Conservation (phyloP, 2,329 filamentous ascomycete species). For the Xylariomycetidae sp. region DNA sequence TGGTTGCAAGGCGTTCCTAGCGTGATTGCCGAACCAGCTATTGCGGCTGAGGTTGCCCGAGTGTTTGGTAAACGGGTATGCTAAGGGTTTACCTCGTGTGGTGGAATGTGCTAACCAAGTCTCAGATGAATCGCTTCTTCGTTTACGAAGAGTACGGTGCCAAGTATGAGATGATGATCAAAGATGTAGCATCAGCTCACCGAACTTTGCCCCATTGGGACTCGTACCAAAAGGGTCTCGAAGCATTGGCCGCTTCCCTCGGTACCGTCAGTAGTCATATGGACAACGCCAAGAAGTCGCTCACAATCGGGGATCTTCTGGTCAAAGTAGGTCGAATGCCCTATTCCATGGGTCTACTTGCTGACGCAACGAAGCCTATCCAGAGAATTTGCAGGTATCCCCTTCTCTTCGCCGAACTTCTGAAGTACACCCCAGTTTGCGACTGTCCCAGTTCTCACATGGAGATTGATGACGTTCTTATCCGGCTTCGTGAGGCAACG, state of each 20-base stretch:
- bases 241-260: constrained; percentile 71
- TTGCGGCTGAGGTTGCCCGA: constrained; percentile 55
- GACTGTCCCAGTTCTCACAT: constrained; percentile 82
- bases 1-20: constrained; percentile 43
- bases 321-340: constrained; percentile 71
- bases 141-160: constrained; percentile 88
- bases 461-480: constrained; percentile 68
- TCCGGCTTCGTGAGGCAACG: constrained; percentile 67
- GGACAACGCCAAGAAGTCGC: constrained; percentile 62
- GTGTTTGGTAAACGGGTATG: constrained; percentile 54
- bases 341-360: background rate
- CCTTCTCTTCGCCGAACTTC: constrained; percentile 75
- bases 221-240: constrained; percentile 77
- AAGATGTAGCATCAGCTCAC: constrained; percentile 65
- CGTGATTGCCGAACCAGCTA: constrained; percentile 51
- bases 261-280: constrained; percentile 61
- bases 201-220: constrained; percentile 68
- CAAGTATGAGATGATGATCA: constrained; percentile 80
- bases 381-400: constrained; percentile 91
- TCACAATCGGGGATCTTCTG: constrained; percentile 78
- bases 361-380: constrained; percentile 58
- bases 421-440: constrained; percentile 74
- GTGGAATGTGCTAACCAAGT: too few relatives aligned
- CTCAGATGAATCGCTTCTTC: constrained; percentile 72
- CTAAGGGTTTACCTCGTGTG: constrained; percentile 2